Percentiles rank a stretch among this genome's conserved stretches.
These are phyloP conservation scores for Yamadazyma takamatsuzukensis DNA, from an alignment of 805 yeast species.

Conservation along the genomic window DNA sequence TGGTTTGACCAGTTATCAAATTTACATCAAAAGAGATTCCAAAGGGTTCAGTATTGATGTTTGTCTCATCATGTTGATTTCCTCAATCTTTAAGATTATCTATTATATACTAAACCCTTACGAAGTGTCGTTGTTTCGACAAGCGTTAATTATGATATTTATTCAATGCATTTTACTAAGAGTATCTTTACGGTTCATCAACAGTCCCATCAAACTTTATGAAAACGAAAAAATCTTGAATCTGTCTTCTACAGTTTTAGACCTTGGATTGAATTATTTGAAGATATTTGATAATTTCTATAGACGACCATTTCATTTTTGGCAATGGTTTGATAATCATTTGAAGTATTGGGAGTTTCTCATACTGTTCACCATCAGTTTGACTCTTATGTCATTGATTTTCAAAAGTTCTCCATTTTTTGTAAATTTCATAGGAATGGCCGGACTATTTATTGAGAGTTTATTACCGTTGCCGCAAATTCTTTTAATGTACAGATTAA, in stretches of 20 bases:
- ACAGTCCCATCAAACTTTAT: slow-evolving; percentile 25
- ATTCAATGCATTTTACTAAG: slow-evolving; percentile 66
- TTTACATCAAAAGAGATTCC: slow-evolving; percentile 59
- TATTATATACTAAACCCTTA: slow-evolving; percentile 79
- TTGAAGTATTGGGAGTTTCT: slow-evolving; percentile 61
- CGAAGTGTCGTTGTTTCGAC: slow-evolving; percentile 74
- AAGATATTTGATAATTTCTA: slow-evolving; percentile 64
- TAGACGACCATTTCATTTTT: slow-evolving; percentile 60
- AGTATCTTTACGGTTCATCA: slow-evolving; percentile 59
- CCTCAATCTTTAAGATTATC: slow-evolving; percentile 67
- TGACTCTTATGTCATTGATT: slow-evolving; percentile 38
- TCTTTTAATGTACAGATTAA: slow-evolving; percentile 59
- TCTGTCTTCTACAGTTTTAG: slow-evolving; percentile 13
- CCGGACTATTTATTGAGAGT: slow-evolving; percentile 70
- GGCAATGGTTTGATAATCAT: slow-evolving; percentile 77
- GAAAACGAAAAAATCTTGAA: slow-evolving; percentile 23
- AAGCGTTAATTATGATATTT: slow-evolving; percentile 79
- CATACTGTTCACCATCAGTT: slow-evolving; percentile 37
- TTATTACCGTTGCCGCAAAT: slow-evolving; percentile 76
- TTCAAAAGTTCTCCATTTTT: slow-evolving; percentile 34
- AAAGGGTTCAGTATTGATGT: slow-evolving; percentile 88
- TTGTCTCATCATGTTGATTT: slow-evolving; percentile 84
- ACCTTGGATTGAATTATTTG: slow-evolving; percentile 25
- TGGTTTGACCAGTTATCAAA: slow-evolving; percentile 75
- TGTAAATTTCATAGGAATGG: slow-evolving; percentile 52